These are phyloP conservation scores for Bipolaris oryzae DNA, from an alignment of 2,329 filamentous ascomycete species.

Conservation along the genomic window DNA sequence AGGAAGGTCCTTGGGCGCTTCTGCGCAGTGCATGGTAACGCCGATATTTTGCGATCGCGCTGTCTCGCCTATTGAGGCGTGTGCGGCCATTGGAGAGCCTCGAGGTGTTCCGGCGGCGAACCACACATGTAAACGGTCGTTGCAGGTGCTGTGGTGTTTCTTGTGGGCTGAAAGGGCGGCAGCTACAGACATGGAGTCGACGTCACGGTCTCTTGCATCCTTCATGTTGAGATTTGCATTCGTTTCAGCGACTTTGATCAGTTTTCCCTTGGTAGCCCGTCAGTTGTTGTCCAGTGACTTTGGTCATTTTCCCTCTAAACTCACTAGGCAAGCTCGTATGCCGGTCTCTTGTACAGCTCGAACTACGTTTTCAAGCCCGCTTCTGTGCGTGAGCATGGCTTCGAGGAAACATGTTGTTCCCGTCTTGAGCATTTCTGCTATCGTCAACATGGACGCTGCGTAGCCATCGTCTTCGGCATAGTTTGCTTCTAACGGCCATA, in stretches of 20 bases:
- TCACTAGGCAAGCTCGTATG: conserved; percentile 37
- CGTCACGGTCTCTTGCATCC: conserved; percentile 48
- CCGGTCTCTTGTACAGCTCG: conserved; percentile 43
- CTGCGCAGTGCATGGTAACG: conserved; percentile 57
- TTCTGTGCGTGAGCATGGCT: conserved; percentile 46
- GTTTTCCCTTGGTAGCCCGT: conserved; percentile 38
- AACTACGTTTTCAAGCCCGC: conserved; percentile 34
- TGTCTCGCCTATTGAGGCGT: conserved; percentile 51
- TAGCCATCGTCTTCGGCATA: conserved; percentile 45
- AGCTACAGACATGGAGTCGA: conserved; percentile 44
- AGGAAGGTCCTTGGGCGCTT: conserved; percentile 49
- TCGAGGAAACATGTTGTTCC: conserved; percentile 50
- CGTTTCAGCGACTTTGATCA: conserved; percentile 48
- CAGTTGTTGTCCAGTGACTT: background rate
- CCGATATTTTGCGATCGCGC: conserved; percentile 51
- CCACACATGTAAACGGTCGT: conserved; percentile 56
- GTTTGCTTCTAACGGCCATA: conserved; percentile 48
- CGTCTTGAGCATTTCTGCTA: conserved; percentile 48
- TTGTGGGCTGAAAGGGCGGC: conserved; percentile 43
- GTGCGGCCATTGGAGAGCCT: conserved; percentile 49
- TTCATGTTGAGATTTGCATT: conserved; percentile 41
- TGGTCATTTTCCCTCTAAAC: background rate
- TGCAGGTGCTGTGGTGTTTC: conserved; percentile 40
- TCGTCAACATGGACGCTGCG: conserved; percentile 41
- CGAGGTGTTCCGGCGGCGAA: conserved; percentile 56